Evolutionary conservation across 2,329 filamentous ascomycete species (phyloP), one percentile per base, ranked within the genome.

Genomic region (Sporothrix variecibatus): DNA sequence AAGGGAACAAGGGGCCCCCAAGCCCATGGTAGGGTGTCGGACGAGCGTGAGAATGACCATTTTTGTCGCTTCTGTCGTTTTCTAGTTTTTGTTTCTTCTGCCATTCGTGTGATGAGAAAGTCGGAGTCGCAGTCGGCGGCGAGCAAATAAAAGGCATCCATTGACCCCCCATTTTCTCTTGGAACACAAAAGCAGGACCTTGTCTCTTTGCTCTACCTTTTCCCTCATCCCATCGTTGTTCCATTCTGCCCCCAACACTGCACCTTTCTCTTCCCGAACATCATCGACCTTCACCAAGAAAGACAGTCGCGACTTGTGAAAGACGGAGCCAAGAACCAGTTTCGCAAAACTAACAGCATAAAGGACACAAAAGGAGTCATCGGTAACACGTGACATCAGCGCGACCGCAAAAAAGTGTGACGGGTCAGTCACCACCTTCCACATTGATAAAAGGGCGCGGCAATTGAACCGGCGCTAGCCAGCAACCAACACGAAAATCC

Each of bases 381-480:
- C 26, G 31, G 3, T 34, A 40, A 15, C 69, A 72, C 69, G 69
- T 72, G 69, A 72, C 69, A 34, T 12, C 53, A 15, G 38, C 7
- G 15, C 62, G n/a, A 43, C 62, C 23, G 62, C 38, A 34, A 64
- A 15, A 56, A 72, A 53, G 71, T 6, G 28, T 12, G 12, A 53
- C 49, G 49, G 31, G 8, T 40, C 46, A 40, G n/a, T 70, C 28
- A 70, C 65, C 67, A 70, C 26, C 31, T 71, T 71, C 68, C 49
- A 51, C 9, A 58, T 71, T 46, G 31, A 67, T 34, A 53, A 65
- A 43, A 40, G 49, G 11, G 31, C 43, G 60, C 71, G 62, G 31
- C n/a, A 60, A 58, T 46, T 68, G 72, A 49, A 73, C 72, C 72
- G 64, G 72, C 72, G 72, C 72, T 73, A 73, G 51, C 72, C 46